These are phyloP conservation scores for Diaporthe vaccinii DNA, from an alignment of 2,329 filamentous ascomycete species.

Conservation along the genomic window DNA sequence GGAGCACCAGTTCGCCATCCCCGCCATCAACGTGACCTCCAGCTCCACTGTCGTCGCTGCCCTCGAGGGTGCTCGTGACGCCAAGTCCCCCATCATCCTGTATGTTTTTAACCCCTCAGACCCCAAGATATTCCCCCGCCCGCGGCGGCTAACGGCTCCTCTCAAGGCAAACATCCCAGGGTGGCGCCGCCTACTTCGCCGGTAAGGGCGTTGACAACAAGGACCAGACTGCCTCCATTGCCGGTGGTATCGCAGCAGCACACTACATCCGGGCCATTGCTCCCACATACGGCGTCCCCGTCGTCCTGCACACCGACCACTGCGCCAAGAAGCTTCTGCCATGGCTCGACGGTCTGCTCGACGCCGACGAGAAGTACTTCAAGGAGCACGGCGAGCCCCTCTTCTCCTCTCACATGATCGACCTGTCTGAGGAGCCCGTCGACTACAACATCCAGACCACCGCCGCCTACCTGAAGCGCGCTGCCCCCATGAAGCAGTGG, in stretches of 20 bases:
- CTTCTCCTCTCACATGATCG: constrained; percentile 98
- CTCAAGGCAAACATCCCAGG: constrained; percentile 82
- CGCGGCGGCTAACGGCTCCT: neutral
- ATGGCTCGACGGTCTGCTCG: constrained; percentile 96
- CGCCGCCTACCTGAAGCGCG: constrained; percentile 92
- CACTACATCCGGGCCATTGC: constrained; percentile 94
- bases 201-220: constrained; percentile 88
- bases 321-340: constrained; percentile 99
- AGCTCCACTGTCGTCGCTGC: constrained; percentile 82
- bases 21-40: constrained; percentile 93
- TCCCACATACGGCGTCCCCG: constrained; percentile 88
- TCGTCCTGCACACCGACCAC: constrained; percentile 97
- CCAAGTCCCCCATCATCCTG: constrained; percentile 91
- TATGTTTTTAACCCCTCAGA: neutral
- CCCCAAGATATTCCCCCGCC: neutral
- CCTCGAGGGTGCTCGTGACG: constrained; percentile 94
- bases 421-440: constrained; percentile 92
- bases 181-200: constrained; percentile 92
- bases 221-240: constrained; percentile 89
- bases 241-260: constrained; percentile 88
- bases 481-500: constrained; percentile 98
- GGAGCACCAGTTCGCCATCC: constrained; percentile 89
- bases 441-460: constrained; percentile 94
- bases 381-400: constrained; percentile 92
- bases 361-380: constrained; percentile 95